These are phyloP conservation scores for Bretziella fagacearum DNA, from an alignment of 2,329 filamentous ascomycete genomes.

Conservation along the genomic window DNA sequence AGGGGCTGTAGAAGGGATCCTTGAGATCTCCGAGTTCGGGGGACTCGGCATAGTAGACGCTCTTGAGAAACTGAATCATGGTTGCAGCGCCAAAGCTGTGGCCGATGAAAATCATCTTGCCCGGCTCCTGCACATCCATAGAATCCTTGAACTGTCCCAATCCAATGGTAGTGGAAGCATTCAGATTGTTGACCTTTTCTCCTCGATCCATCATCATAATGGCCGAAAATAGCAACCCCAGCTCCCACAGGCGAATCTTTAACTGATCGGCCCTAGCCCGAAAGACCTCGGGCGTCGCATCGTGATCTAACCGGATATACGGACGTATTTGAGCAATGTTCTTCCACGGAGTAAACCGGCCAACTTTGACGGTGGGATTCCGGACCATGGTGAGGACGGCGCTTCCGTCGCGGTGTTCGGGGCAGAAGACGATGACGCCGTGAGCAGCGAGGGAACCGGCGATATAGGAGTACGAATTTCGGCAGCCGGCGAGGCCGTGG, in stretches of 20 bases:
- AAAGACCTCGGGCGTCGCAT: constrained; percentile 47
- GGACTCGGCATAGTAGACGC: constrained; percentile 47
- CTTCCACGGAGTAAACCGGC: constrained; percentile 16
- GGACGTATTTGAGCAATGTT: constrained; percentile 21
- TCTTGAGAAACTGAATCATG: constrained; percentile 61
- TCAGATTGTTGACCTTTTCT: constrained; percentile 33
- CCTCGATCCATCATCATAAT: constrained; percentile 48
- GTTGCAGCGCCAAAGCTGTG: constrained; percentile 71
- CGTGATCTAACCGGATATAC: constrained; percentile 42
- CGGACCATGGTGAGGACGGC: constrained; percentile 58
- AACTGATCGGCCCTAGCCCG: constrained; percentile 53
- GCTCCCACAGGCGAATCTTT: constrained; percentile 60
- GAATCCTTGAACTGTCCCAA: constrained; percentile 42
- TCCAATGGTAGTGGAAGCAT: constrained; percentile 27
- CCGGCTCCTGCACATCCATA: constrained; percentile 53
- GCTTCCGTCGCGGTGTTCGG: constrained; percentile 71
- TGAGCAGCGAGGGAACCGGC: constrained; percentile 64
- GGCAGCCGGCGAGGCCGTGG: constrained; percentile 64
- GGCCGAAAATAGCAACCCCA: constrained; percentile 53
- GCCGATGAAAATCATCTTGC: constrained; percentile 56
- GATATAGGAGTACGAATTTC: constrained; percentile 75
- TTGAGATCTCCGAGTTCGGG: constrained; percentile 31
- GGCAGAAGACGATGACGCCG: constrained; percentile 62
- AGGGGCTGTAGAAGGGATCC: constrained; percentile 44
- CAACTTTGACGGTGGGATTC: constrained; percentile 32